Evolutionary conservation across 2,329 filamentous ascomycete genomes (phyloP), one percentile per base, ranked within the genome.

Genomic region (Penicillium sp.): DNA sequence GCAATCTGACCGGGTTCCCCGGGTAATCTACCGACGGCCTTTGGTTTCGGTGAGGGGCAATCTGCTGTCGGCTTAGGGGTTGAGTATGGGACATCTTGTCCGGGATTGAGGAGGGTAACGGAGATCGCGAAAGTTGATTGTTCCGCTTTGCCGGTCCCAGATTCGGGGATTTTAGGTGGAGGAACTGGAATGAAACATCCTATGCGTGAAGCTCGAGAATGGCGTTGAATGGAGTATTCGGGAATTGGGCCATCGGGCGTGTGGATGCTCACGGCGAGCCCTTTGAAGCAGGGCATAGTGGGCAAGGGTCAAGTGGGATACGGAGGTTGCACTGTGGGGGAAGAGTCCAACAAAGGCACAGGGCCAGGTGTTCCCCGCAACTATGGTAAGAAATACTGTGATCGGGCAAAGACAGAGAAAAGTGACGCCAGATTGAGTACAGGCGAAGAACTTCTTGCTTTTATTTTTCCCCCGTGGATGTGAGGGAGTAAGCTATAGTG

Each of bases 141-240:
- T 77, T 97, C 91, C 46, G 91, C 87, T 77, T 91, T 91, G 67
- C 85, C 85, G 53, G 83, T 82, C 57, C 85, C 79, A 35, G 83
- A 78, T 67, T 86, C 81, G 42, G 84, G 84, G 40, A 97, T 78
- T 74, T 89, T 90, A 39, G 93, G 88, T 59, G 92, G 89, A 34
- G 94, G 93, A 7, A 99, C 94, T 48, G 93, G 91, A 67, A 99
- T 97, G 78, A 96, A 99, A 67, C 90, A 91, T 71, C 91, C 96
- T 77, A 99, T 97, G 69, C 94, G 89, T 59, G 90, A 92, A 60
- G 91, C 83, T 67, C 91, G 88, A 55, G 90, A 91, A 76, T 97
- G 91, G 72, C 91, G 94, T 78, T 97, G 93, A 66, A 97, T 89
- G 67, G 92, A 93, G 78, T 96, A 88, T 77, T 99, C 94, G 59